Evolutionary conservation across 495 filamentous ascomycete genomes (phyloP).

Genomic region (Trichocladium uniseriatum): DNA sequence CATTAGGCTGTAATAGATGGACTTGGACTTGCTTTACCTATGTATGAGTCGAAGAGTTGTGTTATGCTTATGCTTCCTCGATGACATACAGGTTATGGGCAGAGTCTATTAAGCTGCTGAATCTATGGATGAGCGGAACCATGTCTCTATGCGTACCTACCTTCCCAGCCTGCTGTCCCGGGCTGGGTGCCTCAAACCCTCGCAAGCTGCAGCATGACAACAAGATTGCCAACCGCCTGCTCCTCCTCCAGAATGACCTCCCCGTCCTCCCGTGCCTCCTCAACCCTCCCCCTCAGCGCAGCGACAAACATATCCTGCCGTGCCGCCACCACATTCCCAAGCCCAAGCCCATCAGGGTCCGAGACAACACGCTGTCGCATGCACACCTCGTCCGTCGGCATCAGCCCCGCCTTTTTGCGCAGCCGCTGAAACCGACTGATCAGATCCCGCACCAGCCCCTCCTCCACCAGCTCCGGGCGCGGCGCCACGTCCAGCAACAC

Average conservation of each 20-base stretch:
- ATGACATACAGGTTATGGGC: too few relatives aligned
- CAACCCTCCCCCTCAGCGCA: not conserved
- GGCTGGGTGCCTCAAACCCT: not conserved
- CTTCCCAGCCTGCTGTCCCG: too few relatives aligned
- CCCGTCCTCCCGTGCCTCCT: not conserved
- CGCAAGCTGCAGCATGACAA: not conserved
- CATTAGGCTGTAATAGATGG: too few relatives aligned
- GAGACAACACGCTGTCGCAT: not conserved
- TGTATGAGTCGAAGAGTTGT: too few relatives aligned
- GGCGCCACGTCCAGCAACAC: not conserved
- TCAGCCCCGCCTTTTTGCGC: constrained; percentile 1
- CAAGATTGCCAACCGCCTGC: not conserved
- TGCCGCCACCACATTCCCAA: not conserved
- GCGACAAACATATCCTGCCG: constrained; percentile 1
- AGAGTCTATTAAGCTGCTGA: too few relatives aligned
- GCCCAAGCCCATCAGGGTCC: not conserved
- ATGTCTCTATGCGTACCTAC: too few relatives aligned
- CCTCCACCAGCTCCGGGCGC: constrained; percentile 1
- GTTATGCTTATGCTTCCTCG: too few relatives aligned
- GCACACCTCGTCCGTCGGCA: constrained; percentile 1
- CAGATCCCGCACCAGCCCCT: constrained; percentile 1
- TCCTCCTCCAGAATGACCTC: not conserved
- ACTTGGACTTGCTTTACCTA: too few relatives aligned
- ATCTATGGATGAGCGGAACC: too few relatives aligned
- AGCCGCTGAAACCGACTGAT: constrained; percentile 1